phyloP scores from a whole-genome alignment of 2,329 filamentous ascomycete genomes.

The Blumeriella jaapii region DNA sequence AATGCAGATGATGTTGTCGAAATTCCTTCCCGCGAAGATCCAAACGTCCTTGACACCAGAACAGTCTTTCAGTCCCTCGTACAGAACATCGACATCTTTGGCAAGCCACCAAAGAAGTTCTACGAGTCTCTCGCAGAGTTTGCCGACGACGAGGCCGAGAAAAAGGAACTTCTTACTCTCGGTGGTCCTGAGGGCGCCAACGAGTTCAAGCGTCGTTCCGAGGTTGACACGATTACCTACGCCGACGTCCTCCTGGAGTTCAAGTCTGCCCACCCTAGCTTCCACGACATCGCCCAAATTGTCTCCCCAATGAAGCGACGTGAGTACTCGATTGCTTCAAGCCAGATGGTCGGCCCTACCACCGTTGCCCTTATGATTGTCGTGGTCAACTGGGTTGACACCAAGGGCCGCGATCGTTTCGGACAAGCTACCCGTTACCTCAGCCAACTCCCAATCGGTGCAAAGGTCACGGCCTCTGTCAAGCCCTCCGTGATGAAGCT shows the following conservation, averaged over 20 bases:
- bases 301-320: constrained; percentile 87
- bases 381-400: constrained; percentile 90
- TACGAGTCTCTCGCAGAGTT: constrained; percentile 87
- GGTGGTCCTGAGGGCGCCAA: constrained; percentile 68
- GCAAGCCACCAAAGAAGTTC: constrained; percentile 93
- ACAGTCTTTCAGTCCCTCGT: constrained; percentile 86
- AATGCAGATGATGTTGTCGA: constrained; percentile 78
- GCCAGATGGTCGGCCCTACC: constrained; percentile 83
- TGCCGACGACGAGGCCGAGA: constrained; percentile 71
- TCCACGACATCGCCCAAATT: constrained; percentile 81
- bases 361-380: constrained; percentile 94
- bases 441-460: constrained; percentile 60
- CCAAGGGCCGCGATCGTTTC: constrained; percentile 75
- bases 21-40: constrained; percentile 74
- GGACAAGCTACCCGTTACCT: constrained; percentile 92
- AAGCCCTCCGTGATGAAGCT: constrained; percentile 99
- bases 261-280: constrained; percentile 73
- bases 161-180: constrained; percentile 65
- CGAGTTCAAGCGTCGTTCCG: constrained; percentile 85
- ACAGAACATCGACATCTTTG: constrained; percentile 94
- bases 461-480: constrained; percentile 79
- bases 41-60: constrained; percentile 65
- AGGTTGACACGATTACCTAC: constrained; percentile 85
- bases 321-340: constrained; percentile 98
- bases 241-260: constrained; percentile 87